phyloP scores from a whole-genome alignment of 805 yeast genomes.

The Candida mattraensis region DNA sequence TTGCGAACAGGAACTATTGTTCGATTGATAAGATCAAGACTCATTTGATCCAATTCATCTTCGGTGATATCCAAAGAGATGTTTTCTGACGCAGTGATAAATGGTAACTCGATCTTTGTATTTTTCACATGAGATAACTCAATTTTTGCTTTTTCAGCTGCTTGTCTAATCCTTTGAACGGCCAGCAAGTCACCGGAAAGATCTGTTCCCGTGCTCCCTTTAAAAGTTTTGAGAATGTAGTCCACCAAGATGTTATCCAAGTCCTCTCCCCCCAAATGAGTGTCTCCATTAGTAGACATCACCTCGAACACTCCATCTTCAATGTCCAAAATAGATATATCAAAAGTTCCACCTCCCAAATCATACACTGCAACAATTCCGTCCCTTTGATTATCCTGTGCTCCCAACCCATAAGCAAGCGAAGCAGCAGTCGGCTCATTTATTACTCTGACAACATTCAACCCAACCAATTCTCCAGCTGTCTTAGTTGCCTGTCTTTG shows the following conservation, averaged over 20 bases:
- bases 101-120: constrained; percentile 79
- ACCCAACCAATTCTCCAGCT: constrained; percentile 93
- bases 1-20: constrained; percentile 77
- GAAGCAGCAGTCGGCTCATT: constrained; percentile 93
- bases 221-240: constrained; percentile 75
- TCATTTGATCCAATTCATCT: constrained; percentile 50
- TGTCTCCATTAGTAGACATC: constrained; percentile 91
- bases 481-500: constrained; percentile 92
- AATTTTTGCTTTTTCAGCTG: constrained; percentile 87
- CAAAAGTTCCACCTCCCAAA: constrained; percentile 97
- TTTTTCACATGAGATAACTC: constrained; percentile 73
- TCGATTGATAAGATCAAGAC: constrained; percentile 59
- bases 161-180: constrained; percentile 82
- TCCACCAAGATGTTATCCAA: constrained; percentile 82
- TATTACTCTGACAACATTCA: constrained; percentile 81
- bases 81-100: constrained; percentile 56
- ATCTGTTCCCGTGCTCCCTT: constrained; percentile 65
- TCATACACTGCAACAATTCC: constrained; percentile 86
- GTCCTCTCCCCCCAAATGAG: constrained; percentile 90
- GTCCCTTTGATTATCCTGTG: constrained; percentile 53
- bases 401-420: constrained; percentile 85
- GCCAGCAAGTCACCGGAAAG: constrained; percentile 69
- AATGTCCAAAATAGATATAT: constrained; percentile 90
- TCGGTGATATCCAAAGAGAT: constrained; percentile 47
- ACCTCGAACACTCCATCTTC: constrained; percentile 98